Conservation (phyloP, 768 basidiomycete species). For the Phylloporus sp. region DNA sequence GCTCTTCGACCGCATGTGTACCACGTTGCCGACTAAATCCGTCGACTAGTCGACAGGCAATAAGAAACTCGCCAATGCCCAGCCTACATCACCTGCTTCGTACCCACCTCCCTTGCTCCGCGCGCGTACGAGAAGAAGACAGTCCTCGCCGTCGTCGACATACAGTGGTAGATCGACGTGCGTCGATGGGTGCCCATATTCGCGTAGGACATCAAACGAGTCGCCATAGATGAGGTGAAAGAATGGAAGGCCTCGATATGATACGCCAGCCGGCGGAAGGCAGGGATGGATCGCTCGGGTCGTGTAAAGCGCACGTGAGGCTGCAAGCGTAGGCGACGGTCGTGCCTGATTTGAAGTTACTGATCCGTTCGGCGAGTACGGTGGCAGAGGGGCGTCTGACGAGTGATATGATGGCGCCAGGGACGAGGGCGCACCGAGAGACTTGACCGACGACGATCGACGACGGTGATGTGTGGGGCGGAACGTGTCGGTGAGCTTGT, state of each 20-base stretch:
- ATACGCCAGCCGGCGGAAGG: constrained; percentile 55
- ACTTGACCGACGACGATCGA: constrained; percentile 32
- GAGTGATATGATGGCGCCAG: constrained; percentile 20
- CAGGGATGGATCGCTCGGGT: constrained; percentile 70
- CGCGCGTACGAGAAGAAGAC: constrained; percentile 69
- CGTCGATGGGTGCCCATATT: constrained; percentile 74
- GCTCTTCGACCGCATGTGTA: constrained; percentile 1
- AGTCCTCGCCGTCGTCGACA: constrained; percentile 75
- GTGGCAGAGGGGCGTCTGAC: constrained; percentile 19
- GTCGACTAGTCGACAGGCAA: constrained; percentile 46
- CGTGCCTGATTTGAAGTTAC: constrained; percentile 13
- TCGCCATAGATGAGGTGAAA: constrained; percentile 64
- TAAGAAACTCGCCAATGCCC: constrained; percentile 81
- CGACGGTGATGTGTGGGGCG: constrained; percentile 31
- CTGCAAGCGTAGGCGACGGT: constrained; percentile 23
- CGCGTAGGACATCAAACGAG: constrained; percentile 63
- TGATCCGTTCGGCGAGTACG: constrained; percentile 20
- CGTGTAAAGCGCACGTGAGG: constrained; percentile 53
- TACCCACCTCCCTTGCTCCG: constrained; percentile 19
- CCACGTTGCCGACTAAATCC: constrained; percentile 2
- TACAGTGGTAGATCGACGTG: constrained; percentile 72
- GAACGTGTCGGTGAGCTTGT: constrained; percentile 31
- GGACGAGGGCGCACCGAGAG: constrained; percentile 30
- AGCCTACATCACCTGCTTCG: constrained; percentile 53
- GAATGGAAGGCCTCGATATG: constrained; percentile 75